Conservation (phyloP, 2,329 filamentous ascomycete genomes). For the Pyrenochaeta sp. region DNA sequence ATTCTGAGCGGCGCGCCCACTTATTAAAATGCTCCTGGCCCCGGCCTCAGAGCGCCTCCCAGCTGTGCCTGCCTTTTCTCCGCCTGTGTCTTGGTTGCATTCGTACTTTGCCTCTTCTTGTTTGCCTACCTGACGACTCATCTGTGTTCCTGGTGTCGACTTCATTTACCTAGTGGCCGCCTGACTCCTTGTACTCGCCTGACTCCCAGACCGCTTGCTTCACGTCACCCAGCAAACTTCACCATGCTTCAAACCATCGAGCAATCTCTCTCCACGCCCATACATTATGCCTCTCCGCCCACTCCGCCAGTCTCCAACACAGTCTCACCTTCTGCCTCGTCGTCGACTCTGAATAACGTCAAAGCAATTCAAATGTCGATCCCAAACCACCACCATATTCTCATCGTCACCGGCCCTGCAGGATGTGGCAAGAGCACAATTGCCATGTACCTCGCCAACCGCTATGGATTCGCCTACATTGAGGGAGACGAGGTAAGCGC, state of each 20-base stretch:
- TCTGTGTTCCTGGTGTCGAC: no score
- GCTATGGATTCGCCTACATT: conserved; percentile 55
- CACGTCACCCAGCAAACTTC: conserved; percentile 7
- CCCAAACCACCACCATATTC: conserved; percentile 55
- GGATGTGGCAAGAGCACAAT: conserved; percentile 63
- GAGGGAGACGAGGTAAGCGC: conserved; percentile 59
- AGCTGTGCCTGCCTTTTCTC: conserved; percentile 33
- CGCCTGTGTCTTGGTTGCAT: conserved; percentile 26
- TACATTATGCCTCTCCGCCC: conserved; percentile 41
- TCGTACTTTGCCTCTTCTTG: no score
- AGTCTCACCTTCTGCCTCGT: conserved; percentile 30
- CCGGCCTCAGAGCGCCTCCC: conserved; percentile 20
- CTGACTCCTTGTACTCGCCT: no score
- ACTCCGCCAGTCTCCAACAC: conserved; percentile 40
- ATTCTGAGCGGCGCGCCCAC: conserved; percentile 26
- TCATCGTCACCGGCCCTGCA: conserved; percentile 61
- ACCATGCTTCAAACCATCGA: conserved; percentile 48
- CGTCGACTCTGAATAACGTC: conserved; percentile 19
- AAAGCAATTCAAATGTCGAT: conserved; percentile 35
- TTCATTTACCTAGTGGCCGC: conserved; percentile 9
- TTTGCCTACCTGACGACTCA: no score
- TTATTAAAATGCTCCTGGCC: conserved; percentile 33
- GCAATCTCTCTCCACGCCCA: conserved; percentile 30
- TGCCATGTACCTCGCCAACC: conserved; percentile 54
- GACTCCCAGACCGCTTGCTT: no score